Evolutionary conservation across 768 basidiomycete species (phyloP).

Genomic region (Cytidiella melzeri): DNA sequence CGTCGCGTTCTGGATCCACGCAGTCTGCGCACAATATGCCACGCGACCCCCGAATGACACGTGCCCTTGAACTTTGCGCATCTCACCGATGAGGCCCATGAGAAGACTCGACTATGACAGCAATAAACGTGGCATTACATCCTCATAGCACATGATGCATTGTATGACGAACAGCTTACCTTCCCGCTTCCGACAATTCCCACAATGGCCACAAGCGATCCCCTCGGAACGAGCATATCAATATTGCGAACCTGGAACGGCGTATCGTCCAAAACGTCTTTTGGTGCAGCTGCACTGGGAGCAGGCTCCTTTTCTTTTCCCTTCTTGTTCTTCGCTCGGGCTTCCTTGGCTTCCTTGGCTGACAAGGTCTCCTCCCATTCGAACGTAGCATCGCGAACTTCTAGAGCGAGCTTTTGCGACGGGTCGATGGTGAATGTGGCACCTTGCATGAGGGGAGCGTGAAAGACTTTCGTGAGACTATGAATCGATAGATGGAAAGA

Average conservation of each 20-base stretch:
- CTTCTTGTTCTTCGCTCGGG: constrained; percentile 11
- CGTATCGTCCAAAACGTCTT: constrained; percentile 8
- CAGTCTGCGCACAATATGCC: constrained; percentile 67
- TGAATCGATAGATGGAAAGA: constrained; percentile 15
- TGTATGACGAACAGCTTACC: constrained; percentile 20
- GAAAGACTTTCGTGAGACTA: constrained; percentile 35
- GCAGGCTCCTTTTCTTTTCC: constrained; percentile 12
- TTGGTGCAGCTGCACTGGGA: neutral
- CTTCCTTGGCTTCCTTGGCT: constrained; percentile 14
- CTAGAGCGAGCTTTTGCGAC: constrained; percentile 40
- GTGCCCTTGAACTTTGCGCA: constrained; percentile 46
- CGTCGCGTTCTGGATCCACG: constrained; percentile 72
- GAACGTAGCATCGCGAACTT: constrained; percentile 50
- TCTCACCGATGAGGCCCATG: constrained; percentile 65
- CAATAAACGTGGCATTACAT: neutral
- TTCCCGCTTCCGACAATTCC: constrained; percentile 69
- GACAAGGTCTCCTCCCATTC: constrained; percentile 47
- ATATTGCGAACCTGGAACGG: constrained; percentile 50
- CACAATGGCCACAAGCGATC: constrained; percentile 54
- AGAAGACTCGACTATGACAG: constrained; percentile 44
- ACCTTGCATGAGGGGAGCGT: constrained; percentile 45
- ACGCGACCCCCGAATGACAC: constrained; percentile 58
- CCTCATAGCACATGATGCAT: neutral
- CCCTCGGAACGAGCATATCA: constrained; percentile 48
- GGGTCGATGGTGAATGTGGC: constrained; percentile 39